Conservation (phyloP, 768 basidiomycete genomes). For the Leccinum fibrillosum region DNA sequence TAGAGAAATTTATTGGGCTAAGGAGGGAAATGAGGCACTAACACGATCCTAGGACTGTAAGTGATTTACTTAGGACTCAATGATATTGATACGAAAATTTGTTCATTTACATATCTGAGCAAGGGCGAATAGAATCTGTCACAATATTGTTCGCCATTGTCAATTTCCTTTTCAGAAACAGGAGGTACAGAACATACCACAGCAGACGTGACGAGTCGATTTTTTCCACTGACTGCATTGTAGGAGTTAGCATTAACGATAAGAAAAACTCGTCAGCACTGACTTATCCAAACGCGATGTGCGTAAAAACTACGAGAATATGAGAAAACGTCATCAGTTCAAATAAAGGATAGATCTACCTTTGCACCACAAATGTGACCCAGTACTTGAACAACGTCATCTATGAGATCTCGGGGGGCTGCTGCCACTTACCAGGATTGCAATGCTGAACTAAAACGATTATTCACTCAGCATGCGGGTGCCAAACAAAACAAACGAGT, state of each 20-base stretch:
- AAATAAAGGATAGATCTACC: slow-evolving; percentile 2
- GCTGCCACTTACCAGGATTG: slow-evolving; percentile 5
- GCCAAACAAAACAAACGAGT: neutral
- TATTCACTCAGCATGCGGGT: neutral
- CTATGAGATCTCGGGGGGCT: neutral
- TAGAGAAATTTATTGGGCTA: neutral
- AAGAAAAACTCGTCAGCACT: neutral
- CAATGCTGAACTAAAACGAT: neutral
- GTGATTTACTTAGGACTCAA: neutral
- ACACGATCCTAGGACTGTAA: slow-evolving; percentile 16
- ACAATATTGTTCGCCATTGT: neutral
- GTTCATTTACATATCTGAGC: slow-evolving; percentile 14
- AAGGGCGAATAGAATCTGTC: slow-evolving; percentile 5
- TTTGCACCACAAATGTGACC: slow-evolving; percentile 20
- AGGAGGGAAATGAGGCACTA: neutral
- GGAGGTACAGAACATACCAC: slow-evolving; percentile 10
- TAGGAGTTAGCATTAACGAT: neutral
- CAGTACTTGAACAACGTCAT: slow-evolving; percentile 11
- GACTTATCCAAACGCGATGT: slow-evolving; percentile 29
- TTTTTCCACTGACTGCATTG: slow-evolving; percentile 18
- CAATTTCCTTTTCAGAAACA: neutral
- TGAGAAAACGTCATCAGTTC: neutral
- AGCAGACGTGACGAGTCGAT: slow-evolving; percentile 8
- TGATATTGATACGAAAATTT: neutral
- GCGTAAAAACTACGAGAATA: slow-evolving; percentile 17